A percentile compares a stretch with the other conserved stretches of the same genome.
These are phyloP conservation scores for Jackrogersella multiformis DNA, from an alignment of 495 filamentous ascomycete genomes.

Conservation along the genomic window DNA sequence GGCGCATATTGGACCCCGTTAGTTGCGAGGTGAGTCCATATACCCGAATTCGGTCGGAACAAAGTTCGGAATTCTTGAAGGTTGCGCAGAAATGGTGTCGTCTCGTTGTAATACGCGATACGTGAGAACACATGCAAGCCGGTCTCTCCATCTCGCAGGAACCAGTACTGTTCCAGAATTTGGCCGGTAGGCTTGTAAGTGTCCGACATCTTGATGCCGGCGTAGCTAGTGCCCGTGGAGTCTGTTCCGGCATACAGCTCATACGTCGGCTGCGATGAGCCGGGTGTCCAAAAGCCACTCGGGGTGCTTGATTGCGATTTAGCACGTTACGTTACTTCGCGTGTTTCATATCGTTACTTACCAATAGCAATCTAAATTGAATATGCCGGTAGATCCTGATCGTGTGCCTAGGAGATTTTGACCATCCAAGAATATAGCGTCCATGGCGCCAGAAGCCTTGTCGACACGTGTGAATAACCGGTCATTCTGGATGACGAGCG, in stretches of 20 bases:
- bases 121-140: slow-evolving; percentile 65
- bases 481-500: slow-evolving; percentile 57
- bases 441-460: slow-evolving; percentile 57
- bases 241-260: slow-evolving; percentile 60
- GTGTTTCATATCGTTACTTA: slow-evolving; percentile 34
- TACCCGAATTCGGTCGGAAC: slow-evolving; percentile 61
- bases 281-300: slow-evolving; percentile 62
- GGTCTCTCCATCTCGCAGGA: slow-evolving; percentile 64
- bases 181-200: slow-evolving; percentile 61
- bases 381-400: slow-evolving; percentile 42
- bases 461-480: slow-evolving; percentile 58
- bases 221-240: slow-evolving; percentile 56
- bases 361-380: slow-evolving; percentile 49
- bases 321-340: slow-evolving; percentile 38
- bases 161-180: slow-evolving; percentile 66
- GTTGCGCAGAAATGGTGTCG: slow-evolving; percentile 63
- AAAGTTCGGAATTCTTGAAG: slow-evolving; percentile 64
- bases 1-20: slow-evolving; percentile 62
- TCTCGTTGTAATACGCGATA: slow-evolving; percentile 63
- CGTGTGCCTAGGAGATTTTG: slow-evolving; percentile 56
- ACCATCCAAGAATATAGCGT: slow-evolving; percentile 56
- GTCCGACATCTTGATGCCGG: slow-evolving; percentile 61
- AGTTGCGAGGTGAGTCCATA: slow-evolving; percentile 66
- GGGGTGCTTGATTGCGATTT: slow-evolving; percentile 57
- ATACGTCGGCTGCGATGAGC: slow-evolving; percentile 53